Evolutionary conservation across 345 rosid genomes (phyloP).

Genomic region (Sisymbrium altissimum): DNA sequence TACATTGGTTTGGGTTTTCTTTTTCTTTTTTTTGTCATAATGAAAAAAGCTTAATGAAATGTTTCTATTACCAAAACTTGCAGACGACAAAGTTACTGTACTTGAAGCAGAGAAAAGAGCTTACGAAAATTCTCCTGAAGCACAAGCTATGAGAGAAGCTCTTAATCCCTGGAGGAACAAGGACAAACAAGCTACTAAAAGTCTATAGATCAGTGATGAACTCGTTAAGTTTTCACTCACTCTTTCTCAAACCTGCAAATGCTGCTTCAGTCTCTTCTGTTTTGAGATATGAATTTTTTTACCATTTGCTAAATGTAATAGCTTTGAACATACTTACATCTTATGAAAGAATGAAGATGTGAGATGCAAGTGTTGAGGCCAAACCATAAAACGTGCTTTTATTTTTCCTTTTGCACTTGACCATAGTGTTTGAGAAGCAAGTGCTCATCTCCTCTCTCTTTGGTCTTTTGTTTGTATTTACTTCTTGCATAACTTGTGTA

Average conservation of each 20-base stretch:
- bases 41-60: not conserved
- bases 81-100: slow-evolving; percentile 85
- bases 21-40: not conserved
- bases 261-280: not conserved
- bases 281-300: not conserved
- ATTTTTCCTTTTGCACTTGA: not conserved
- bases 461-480: not conserved
- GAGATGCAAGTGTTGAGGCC: not conserved
- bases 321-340: not conserved
- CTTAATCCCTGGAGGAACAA: slow-evolving; percentile 86
- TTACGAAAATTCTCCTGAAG: slow-evolving; percentile 71
- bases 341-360: not conserved
- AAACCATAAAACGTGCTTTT: not conserved
- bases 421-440: too few relatives aligned
- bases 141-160: slow-evolving; percentile 68
- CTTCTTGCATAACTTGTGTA: not conserved
- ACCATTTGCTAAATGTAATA: not conserved
- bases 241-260: not conserved
- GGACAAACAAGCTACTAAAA: slow-evolving; percentile 42
- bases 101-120: slow-evolving; percentile 83
- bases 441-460: not conserved
- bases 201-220: slow-evolving; percentile 16
- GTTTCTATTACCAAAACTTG: slow-evolving; percentile 6
- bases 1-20: not conserved
- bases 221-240: slow-evolving; percentile 2